Conservation (phyloP, 306 rosid species). For the Vigna trinervia region DNA sequence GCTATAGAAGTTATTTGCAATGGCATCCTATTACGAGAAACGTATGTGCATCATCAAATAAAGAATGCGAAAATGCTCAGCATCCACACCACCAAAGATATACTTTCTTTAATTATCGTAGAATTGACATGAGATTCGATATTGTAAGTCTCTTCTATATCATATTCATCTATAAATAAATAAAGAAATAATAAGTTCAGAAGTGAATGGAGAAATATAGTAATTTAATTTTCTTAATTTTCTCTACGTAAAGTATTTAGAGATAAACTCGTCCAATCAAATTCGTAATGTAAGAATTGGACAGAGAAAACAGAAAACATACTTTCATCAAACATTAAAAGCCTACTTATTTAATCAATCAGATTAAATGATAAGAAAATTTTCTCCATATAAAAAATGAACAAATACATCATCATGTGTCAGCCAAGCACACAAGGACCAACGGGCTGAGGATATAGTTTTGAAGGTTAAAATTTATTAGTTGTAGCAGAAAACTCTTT, state of each 20-base stretch:
- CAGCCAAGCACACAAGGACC: not conserved
- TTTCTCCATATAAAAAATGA: not conserved
- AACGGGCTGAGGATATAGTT: not conserved
- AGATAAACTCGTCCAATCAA: too few relatives aligned
- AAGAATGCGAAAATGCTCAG: slow-evolving; percentile 16
- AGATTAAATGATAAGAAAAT: not conserved
- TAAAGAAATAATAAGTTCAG: not conserved
- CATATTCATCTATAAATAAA: not conserved
- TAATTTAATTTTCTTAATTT: too few relatives aligned
- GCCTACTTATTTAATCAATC: not conserved
- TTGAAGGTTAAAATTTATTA: not conserved
- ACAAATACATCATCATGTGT: not conserved
- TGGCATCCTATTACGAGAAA: slow-evolving; percentile 28
- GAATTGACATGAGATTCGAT: not conserved
- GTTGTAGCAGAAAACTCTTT: not conserved
- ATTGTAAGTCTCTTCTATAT: too few relatives aligned
- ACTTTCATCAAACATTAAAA: not conserved
- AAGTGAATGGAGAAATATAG: not conserved
- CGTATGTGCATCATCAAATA: slow-evolving; percentile 33
- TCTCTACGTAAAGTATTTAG: too few relatives aligned
- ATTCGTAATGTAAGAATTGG: not conserved
- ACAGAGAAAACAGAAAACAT: not conserved
- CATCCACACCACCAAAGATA: not conserved
- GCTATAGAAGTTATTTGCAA: slow-evolving; percentile 21
- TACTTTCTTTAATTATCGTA: not conserved